phyloP scores from a whole-genome alignment of 1,139 yeast genomes.

The Zygoascus meyerae region DNA sequence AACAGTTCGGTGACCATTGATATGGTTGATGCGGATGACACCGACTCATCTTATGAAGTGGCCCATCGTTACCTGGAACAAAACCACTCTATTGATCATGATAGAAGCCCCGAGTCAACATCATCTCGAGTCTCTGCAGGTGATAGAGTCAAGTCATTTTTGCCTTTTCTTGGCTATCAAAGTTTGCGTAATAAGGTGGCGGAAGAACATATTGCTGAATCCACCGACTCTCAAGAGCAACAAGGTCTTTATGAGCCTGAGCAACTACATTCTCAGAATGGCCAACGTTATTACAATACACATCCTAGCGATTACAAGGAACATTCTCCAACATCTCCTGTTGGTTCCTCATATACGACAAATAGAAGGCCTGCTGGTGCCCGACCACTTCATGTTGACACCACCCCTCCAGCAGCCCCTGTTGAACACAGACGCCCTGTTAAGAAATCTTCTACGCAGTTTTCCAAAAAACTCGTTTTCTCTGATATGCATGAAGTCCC shows the following conservation, averaged over 20 bases:
- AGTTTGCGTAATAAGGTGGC: constrained; percentile 6
- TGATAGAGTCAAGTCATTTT: constrained; percentile 1
- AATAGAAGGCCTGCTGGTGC: background rate
- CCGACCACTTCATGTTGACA: background rate
- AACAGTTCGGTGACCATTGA: background rate
- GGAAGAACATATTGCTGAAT: constrained; percentile 1
- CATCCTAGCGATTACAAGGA: constrained; percentile 1
- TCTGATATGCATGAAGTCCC: constrained; percentile 12
- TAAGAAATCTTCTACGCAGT: constrained; percentile 20
- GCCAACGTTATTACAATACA: constrained; percentile 3
- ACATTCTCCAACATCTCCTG: background rate
- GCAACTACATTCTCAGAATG: background rate
- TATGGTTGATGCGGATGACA: background rate
- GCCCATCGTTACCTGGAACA: constrained; percentile 3
- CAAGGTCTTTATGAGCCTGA: constrained; percentile 4
- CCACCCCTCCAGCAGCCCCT: background rate
- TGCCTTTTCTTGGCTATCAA: constrained; percentile 5
- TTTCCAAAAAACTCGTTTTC: constrained; percentile 22
- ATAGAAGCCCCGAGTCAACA: background rate
- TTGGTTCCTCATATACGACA: too few species aligned
- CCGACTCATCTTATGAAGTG: constrained; percentile 8
- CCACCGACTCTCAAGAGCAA: background rate
- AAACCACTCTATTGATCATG: background rate
- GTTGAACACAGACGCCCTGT: constrained; percentile 6
- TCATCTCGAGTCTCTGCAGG: background rate